Conservation (phyloP, 768 basidiomycete genomes). For the Chlorophyllum brunneum region DNA sequence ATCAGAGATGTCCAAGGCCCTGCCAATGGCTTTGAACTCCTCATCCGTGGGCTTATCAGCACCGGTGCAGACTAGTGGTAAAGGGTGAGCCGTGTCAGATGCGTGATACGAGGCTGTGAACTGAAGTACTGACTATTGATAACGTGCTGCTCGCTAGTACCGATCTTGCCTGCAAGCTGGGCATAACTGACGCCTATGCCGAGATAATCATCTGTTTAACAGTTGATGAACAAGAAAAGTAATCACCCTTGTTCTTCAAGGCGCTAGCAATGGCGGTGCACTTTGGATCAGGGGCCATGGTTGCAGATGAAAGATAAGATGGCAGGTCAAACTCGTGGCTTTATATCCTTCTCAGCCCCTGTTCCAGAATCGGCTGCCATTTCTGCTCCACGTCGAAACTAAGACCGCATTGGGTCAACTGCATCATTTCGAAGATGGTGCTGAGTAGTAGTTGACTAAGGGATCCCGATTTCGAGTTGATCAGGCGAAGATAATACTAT, state of each 20-base stretch:
- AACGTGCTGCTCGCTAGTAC: conserved; percentile 42
- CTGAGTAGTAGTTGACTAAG: not conserved
- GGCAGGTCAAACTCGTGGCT: no score
- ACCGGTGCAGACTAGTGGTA: conserved; percentile 45
- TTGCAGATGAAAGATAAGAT: conserved; percentile 12
- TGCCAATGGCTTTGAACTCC: conserved; percentile 49
- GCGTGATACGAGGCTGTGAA: not conserved
- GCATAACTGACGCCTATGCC: conserved; percentile 43
- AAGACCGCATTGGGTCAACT: not conserved
- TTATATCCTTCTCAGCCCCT: not conserved
- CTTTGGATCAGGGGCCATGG: conserved; percentile 49
- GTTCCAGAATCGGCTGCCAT: not conserved
- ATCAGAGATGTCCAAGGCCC: conserved; percentile 35
- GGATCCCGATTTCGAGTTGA: not conserved
- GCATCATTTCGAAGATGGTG: conserved; percentile 9
- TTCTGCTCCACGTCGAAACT: not conserved
- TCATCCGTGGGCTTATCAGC: conserved; percentile 33
- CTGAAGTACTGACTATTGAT: conserved; percentile 41
- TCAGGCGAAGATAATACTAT: not conserved
- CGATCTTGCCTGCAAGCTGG: conserved; percentile 44
- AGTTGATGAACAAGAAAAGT: not conserved
- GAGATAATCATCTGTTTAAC: not conserved
- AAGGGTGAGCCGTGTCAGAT: not conserved
- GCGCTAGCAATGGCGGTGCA: conserved; percentile 58
- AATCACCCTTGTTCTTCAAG: conserved; percentile 44